phyloP scores from a whole-genome alignment of 495 filamentous ascomycete genomes.

The Hypoxylon subgilvum region DNA sequence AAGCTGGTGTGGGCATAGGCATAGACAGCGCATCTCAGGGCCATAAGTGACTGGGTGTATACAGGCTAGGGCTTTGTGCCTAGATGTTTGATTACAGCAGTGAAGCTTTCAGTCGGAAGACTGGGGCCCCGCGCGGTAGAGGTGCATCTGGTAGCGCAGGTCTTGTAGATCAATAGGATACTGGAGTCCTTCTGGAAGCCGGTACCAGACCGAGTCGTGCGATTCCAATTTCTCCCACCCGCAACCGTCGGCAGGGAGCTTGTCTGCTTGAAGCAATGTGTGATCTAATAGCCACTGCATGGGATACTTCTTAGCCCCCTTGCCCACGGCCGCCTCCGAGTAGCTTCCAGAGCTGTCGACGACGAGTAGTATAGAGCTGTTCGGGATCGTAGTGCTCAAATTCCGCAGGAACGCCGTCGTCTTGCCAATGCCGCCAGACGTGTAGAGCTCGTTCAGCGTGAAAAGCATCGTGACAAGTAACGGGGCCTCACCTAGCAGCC shows the following conservation, averaged over 20 bases:
- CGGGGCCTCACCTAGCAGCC: conserved; percentile 46
- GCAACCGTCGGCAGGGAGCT: conserved; percentile 31
- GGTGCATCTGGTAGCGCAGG: conserved; percentile 91
- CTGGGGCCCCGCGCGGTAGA: conserved; percentile 58
- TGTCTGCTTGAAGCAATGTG: conserved; percentile 62
- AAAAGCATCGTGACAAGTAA: conserved; percentile 83
- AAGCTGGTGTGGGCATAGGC: conserved; percentile 85
- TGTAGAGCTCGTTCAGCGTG: conserved; percentile 96
- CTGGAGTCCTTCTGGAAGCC: conserved; percentile 66
- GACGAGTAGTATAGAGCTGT: conserved; percentile 75
- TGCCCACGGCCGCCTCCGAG: conserved; percentile 73
- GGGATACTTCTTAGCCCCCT: conserved; percentile 73
- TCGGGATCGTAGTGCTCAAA: conserved; percentile 60
- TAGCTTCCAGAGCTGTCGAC: conserved; percentile 94
- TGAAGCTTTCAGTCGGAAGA: conserved; percentile 17
- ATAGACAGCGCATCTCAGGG: not conserved
- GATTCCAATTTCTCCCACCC: conserved; percentile 75
- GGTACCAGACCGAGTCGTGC: conserved; percentile 84
- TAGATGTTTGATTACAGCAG: not conserved
- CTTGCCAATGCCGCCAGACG: conserved; percentile 67
- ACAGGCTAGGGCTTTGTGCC: not conserved
- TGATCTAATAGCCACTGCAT: conserved; percentile 94
- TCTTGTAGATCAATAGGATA: conserved; percentile 90
- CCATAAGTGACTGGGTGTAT: not conserved
- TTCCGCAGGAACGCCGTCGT: conserved; percentile 76